Conservation (phyloP, 305 asterid genomes). For the Fraxinus paxiana region DNA sequence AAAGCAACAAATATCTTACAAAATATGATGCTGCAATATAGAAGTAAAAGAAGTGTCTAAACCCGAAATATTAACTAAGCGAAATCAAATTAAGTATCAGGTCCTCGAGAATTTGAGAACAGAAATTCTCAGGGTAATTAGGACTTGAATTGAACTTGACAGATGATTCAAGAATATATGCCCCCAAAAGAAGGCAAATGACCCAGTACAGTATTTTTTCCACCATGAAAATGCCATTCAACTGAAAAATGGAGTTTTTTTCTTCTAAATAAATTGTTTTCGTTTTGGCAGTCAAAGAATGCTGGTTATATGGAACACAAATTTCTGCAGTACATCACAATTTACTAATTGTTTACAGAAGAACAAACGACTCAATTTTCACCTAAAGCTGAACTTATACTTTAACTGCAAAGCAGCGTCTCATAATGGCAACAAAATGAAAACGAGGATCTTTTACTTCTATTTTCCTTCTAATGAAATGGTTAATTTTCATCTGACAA, state of each 20-base stretch:
- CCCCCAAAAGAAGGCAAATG: slow-evolving; percentile 8
- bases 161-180: background rate
- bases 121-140: background rate
- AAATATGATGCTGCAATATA: slow-evolving; percentile 12
- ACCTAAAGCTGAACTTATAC: background rate
- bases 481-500: background rate
- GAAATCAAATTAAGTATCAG: slow-evolving; percentile 12
- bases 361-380: background rate
- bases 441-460: background rate
- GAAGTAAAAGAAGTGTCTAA: background rate
- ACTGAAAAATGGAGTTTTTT: background rate
- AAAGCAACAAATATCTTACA: background rate
- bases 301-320: background rate
- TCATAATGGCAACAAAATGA: background rate
- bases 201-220: background rate
- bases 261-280: background rate
- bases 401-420: background rate
- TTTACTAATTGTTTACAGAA: background rate
- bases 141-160: background rate
- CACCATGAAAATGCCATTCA: background rate
- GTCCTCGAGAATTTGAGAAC: background rate
- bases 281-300: background rate
- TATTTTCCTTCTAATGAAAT: background rate
- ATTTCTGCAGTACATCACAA: background rate
- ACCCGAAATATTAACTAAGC: background rate